Percentiles rank a stretch among this genome's conserved stretches.
These are phyloP conservation scores for Coffea canephora DNA, from an alignment of 257 asterid species.

Conservation along the genomic window DNA sequence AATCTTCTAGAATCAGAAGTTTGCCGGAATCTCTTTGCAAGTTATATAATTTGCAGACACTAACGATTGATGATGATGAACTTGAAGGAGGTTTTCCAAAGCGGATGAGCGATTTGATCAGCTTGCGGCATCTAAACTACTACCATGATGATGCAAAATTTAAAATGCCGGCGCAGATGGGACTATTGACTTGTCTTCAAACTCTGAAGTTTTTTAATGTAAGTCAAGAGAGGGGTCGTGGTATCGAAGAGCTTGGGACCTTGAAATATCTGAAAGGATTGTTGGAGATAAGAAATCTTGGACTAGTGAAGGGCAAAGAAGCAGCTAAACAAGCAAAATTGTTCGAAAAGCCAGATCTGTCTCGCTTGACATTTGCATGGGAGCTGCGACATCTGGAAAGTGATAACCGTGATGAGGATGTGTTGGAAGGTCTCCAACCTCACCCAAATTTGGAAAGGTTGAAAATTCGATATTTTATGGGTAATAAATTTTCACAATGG, in stretches of 20 bases:
- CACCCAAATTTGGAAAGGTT: slow-evolving; percentile 26
- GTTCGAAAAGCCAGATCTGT: slow-evolving; percentile 6
- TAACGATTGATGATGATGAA: background rate
- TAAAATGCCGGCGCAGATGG: slow-evolving; percentile 20
- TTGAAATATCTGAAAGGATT: too few species aligned
- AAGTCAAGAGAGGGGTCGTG: background rate
- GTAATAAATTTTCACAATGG: slow-evolving; percentile 29
- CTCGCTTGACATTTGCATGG: slow-evolving; percentile 2
- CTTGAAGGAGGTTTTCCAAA: slow-evolving; percentile 7
- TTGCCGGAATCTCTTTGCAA: slow-evolving; percentile 23
- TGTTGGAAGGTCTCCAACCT: slow-evolving; percentile 38
- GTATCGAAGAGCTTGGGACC: too few species aligned
- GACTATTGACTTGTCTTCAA: slow-evolving; percentile 25
- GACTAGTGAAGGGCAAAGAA: slow-evolving; percentile 15
- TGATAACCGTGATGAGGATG: slow-evolving; percentile 16
- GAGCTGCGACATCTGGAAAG: too few species aligned
- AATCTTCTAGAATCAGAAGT: rapidly evolving
- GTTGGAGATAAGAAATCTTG: background rate
- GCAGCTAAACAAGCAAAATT: slow-evolving; percentile 18
- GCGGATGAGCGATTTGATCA: background rate
- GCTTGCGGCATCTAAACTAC: too few species aligned
- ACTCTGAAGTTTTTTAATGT: background rate
- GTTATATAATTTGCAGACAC: slow-evolving; percentile 26
- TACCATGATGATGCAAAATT: background rate
- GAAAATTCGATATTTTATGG: slow-evolving; percentile 7